phyloP scores from a whole-genome alignment of 495 filamentous ascomycete genomes.

The Pyrenula massariospora region DNA sequence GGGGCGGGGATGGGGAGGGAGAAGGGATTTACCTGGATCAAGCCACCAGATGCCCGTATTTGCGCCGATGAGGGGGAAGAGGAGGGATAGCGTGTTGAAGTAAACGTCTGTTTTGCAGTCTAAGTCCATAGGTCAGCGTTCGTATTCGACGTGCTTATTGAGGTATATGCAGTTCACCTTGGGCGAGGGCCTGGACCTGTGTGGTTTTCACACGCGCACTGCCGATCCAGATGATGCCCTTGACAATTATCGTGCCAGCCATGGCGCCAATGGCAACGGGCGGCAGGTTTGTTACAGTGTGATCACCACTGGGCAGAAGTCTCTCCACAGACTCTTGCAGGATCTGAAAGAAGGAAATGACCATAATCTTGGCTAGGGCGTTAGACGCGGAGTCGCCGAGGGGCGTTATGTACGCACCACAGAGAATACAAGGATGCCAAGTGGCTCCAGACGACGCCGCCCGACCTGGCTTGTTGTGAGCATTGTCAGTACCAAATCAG shows the following conservation, averaged over 20 bases:
- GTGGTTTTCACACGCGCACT: constrained; percentile 34
- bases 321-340: constrained; percentile 33
- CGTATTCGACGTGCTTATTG: too few relatives aligned
- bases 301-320: constrained; percentile 17
- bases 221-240: constrained; percentile 32
- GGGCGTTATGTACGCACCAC: constrained; percentile 7
- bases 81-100: constrained; percentile 37
- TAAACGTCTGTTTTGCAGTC: constrained; percentile 39
- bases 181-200: constrained; percentile 36
- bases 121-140: too few relatives aligned
- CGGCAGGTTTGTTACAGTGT: constrained; percentile 18
- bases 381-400: not conserved
- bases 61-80: constrained; percentile 32
- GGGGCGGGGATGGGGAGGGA: not conserved
- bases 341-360: constrained; percentile 35
- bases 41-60: constrained; percentile 33
- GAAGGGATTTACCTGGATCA: constrained; percentile 15
- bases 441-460: constrained; percentile 30
- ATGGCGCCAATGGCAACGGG: constrained; percentile 27
- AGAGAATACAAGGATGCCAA: constrained; percentile 38
- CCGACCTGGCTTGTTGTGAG: constrained; percentile 13
- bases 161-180: too few relatives aligned
- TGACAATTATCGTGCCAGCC: constrained; percentile 27
- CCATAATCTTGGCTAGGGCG: constrained; percentile 23
- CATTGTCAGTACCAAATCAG: not conserved